Conservation (phyloP, 345 rosid genomes). For the Syzygium aromaticum region DNA sequence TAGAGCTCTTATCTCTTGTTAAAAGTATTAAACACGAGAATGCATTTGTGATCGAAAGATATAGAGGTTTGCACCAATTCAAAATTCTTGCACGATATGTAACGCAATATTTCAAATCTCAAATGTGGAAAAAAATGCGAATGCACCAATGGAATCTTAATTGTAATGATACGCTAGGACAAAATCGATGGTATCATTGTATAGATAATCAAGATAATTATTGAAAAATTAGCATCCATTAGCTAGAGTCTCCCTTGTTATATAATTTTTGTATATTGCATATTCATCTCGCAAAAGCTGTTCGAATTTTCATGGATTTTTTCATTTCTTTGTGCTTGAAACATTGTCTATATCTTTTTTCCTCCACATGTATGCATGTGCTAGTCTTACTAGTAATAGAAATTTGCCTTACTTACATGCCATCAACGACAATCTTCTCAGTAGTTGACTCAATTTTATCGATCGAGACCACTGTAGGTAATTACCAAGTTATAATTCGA, state of each 20-base stretch:
- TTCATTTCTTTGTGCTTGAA: neutral
- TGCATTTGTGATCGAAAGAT: neutral
- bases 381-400: neutral
- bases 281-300: neutral
- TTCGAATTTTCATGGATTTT: neutral
- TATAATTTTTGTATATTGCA: neutral
- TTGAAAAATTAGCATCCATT: too few relatives aligned
- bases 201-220: too few relatives aligned
- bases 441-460: neutral
- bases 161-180: too few relatives aligned
- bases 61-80: fast-evolving
- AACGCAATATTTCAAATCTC: neutral
- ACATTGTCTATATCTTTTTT: neutral
- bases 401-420: neutral
- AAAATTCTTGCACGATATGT: neutral
- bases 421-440: neutral
- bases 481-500: neutral
- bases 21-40: neutral
- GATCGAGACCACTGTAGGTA: fast-evolving
- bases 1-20: neutral
- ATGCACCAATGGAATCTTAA: neutral
- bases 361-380: neutral
- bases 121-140: neutral
- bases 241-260: neutral
- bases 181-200: too few relatives aligned